These are phyloP conservation scores for Endothia cerciana DNA, from an alignment of 2,329 filamentous ascomycete genomes.

Conservation along the genomic window DNA sequence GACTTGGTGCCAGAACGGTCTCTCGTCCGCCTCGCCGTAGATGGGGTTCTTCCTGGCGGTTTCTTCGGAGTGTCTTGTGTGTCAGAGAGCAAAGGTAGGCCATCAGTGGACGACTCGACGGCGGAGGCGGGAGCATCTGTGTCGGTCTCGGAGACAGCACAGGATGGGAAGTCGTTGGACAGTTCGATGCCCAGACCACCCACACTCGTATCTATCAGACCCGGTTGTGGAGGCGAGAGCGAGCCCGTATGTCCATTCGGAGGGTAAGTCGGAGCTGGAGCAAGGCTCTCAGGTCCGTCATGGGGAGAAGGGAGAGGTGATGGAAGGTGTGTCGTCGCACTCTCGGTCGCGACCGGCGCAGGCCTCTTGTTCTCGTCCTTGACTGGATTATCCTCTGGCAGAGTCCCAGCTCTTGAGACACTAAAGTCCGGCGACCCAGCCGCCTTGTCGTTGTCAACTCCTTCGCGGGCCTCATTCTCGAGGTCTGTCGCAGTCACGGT, in stretches of 20 bases:
- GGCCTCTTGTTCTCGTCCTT: constrained; percentile 11
- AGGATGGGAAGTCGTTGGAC: constrained; percentile 20
- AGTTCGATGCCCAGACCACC: constrained; percentile 13
- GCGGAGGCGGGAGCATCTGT: constrained; percentile 23
- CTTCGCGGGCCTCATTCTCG: background rate
- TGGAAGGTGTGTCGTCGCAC: constrained; percentile 9
- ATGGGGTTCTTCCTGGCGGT: constrained; percentile 20
- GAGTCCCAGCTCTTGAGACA: background rate
- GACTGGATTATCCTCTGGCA: background rate
- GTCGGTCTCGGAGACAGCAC: constrained; percentile 29
- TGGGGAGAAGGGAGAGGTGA: constrained; percentile 14
- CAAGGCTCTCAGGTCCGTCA: constrained; percentile 1
- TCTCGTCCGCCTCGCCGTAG: constrained; percentile 26
- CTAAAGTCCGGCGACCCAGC: background rate
- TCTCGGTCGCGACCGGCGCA: background rate
- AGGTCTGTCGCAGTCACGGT: background rate
- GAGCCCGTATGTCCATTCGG: background rate
- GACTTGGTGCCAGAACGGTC: constrained; percentile 38
- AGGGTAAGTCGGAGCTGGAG: background rate
- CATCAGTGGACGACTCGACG: constrained; percentile 23
- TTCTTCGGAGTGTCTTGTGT: constrained; percentile 16
- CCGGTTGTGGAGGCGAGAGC: background rate
- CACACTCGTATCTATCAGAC: background rate
- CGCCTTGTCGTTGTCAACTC: background rate
- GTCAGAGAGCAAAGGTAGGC: constrained; percentile 6